A percentile compares a stretch with the other conserved stretches of the same genome.
These are phyloP conservation scores for Porogramme epimiltina DNA, from an alignment of 1,284 basidiomycete species.

Conservation along the genomic window DNA sequence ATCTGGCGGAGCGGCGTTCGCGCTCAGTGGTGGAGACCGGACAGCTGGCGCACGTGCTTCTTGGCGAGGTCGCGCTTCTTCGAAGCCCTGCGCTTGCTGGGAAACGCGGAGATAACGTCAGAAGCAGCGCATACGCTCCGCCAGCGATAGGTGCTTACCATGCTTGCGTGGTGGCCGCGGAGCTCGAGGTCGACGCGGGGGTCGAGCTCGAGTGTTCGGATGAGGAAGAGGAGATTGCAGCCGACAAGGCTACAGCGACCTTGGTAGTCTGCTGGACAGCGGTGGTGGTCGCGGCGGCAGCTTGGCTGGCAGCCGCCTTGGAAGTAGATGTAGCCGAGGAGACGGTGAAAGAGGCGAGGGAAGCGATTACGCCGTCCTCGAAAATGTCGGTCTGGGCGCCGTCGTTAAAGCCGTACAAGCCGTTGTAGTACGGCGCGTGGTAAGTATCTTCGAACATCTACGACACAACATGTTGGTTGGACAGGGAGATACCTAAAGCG, in stretches of 20 bases:
- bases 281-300: background rate
- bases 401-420: constrained; percentile 57
- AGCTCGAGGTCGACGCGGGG: background rate
- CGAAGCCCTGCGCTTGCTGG: constrained; percentile 6
- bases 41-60: constrained; percentile 18
- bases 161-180: background rate
- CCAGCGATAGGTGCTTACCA: constrained; percentile 6
- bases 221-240: background rate
- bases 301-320: background rate
- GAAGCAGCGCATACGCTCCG: background rate
- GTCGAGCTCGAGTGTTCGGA: background rate
- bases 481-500: background rate
- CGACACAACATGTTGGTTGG: background rate
- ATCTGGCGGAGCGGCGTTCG: background rate
- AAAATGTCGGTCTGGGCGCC: constrained; percentile 69
- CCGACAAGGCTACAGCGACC: too few relatives aligned
- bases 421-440: constrained; percentile 57
- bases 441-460: constrained; percentile 58
- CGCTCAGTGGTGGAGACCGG: constrained; percentile 14
- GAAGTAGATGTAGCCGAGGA: background rate
- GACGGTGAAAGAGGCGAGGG: constrained; percentile 6
- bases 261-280: background rate
- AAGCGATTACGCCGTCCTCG: constrained; percentile 35
- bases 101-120: background rate
- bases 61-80: constrained; percentile 6